Evolutionary conservation across 2,329 filamentous ascomycete genomes (phyloP).

Genomic region (Alternaria burnsii): DNA sequence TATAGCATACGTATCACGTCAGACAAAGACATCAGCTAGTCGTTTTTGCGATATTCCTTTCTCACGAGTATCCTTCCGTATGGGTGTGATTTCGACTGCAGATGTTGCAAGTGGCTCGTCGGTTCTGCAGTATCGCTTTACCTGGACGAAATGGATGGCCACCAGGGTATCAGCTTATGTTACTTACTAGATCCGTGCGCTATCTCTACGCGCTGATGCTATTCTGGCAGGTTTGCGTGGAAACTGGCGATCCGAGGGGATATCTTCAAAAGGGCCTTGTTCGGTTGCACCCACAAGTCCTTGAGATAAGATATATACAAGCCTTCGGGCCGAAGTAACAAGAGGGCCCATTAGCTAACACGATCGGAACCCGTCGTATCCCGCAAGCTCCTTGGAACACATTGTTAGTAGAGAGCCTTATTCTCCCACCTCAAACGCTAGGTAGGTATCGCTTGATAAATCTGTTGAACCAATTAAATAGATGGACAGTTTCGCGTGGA

Average conservation of each 20-base stretch:
- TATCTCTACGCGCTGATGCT: neutral
- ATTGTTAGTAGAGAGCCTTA: neutral
- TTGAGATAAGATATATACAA: neutral
- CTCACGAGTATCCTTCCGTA: neutral
- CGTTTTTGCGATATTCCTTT: neutral
- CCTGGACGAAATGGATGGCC: neutral
- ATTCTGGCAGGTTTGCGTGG: neutral
- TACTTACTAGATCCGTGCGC: neutral
- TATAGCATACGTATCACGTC: neutral
- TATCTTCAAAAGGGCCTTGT: constrained; percentile 9
- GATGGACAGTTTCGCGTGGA: neutral
- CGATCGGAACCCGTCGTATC: neutral
- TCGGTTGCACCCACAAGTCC: neutral
- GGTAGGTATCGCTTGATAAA: neutral
- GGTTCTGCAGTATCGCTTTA: neutral
- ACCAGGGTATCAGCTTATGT: neutral
- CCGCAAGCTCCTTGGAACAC: neutral
- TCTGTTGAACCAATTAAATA: neutral
- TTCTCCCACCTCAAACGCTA: neutral
- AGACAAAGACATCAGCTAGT: neutral
- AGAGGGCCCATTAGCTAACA: neutral
- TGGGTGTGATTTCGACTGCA: neutral
- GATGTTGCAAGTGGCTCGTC: neutral
- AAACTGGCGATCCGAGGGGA: neutral
- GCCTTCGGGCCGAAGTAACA: constrained; percentile 7